Evolutionary conservation across 2,329 filamentous ascomycete genomes (phyloP).

Genomic region (Trichothecium sympodiale): DNA sequence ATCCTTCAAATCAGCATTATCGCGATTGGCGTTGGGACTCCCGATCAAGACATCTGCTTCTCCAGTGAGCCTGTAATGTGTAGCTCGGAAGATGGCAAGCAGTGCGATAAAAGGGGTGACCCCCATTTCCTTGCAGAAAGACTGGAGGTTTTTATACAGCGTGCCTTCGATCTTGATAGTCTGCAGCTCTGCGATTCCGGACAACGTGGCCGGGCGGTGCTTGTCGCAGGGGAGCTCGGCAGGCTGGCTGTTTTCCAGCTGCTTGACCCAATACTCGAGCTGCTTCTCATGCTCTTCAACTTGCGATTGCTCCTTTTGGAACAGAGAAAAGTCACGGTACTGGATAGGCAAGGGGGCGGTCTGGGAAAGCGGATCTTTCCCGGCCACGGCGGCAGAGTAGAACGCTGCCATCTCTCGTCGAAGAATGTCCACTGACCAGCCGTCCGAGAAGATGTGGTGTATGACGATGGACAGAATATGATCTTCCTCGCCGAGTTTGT

Average conservation of each 20-base stretch:
- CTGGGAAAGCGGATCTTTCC: constrained; percentile 3
- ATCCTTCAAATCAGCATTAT: constrained; percentile 8
- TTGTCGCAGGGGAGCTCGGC: constrained; percentile 22
- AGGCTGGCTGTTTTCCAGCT: constrained; percentile 2
- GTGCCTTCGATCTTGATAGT: constrained; percentile 3
- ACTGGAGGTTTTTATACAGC: constrained; percentile 6
- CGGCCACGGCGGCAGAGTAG: constrained; percentile 9
- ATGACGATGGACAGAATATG: constrained; percentile 15
- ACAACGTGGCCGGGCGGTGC: constrained; percentile 14
- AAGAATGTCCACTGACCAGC: constrained; percentile 16
- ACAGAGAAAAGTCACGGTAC: constrained; percentile 14
- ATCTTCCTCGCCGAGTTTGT: constrained; percentile 6
- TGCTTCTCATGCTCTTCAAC: constrained; percentile 9
- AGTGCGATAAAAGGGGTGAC: constrained; percentile 8
- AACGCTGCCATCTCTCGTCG: constrained; percentile 10
- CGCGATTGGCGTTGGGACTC: constrained; percentile 9
- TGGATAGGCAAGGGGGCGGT: constrained; percentile 11
- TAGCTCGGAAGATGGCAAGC: constrained; percentile 12
- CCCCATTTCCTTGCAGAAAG: not conserved
- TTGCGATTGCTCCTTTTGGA: constrained; percentile 11
- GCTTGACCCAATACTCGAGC: constrained; percentile 12
- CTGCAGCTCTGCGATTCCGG: not conserved
- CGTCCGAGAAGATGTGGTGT: constrained; percentile 18
- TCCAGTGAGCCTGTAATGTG: constrained; percentile 15
- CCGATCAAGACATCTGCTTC: constrained; percentile 13